Conservation (phyloP, 495 filamentous ascomycete genomes). For the Penicillium taxi region DNA sequence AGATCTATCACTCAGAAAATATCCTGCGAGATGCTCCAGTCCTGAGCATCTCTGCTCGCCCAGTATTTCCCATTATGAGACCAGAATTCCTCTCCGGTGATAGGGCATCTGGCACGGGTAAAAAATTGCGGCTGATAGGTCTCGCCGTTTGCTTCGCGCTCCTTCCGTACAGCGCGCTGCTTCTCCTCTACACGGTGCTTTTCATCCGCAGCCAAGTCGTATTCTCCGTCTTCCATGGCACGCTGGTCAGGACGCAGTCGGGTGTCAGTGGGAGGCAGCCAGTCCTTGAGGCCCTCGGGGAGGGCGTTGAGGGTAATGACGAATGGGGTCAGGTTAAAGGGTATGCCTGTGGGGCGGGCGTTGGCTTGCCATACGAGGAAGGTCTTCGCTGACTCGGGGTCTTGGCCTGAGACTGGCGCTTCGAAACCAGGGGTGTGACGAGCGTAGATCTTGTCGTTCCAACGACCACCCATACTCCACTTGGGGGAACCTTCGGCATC, state of each 20-base stretch:
- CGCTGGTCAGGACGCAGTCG: slow-evolving; percentile 86
- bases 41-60: slow-evolving; percentile 46
- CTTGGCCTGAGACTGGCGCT: slow-evolving; percentile 51
- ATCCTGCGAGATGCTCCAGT: slow-evolving; percentile 53
- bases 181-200: slow-evolving; percentile 95
- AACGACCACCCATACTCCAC: slow-evolving; percentile 86
- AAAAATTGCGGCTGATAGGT: slow-evolving; percentile 87
- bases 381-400: slow-evolving; percentile 53
- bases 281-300: slow-evolving; percentile 60
- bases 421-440: slow-evolving; percentile 88
- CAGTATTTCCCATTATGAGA: slow-evolving; percentile 83
- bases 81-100: slow-evolving; percentile 91
- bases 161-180: slow-evolving; percentile 68
- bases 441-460: slow-evolving; percentile 97
- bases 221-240: slow-evolving; percentile 98
- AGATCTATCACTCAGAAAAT: slow-evolving; percentile 42
- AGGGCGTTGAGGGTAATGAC: slow-evolving; percentile 88
- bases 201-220: slow-evolving; percentile 84
- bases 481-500: slow-evolving; percentile 64
- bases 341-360: slow-evolving; percentile 69
- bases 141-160: slow-evolving; percentile 66
- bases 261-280: slow-evolving; percentile 86
- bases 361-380: slow-evolving; percentile 91
- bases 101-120: slow-evolving; percentile 54
- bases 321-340: slow-evolving; percentile 96